Evolutionary conservation across 768 basidiomycete species (phyloP), one percentile per base, ranked within the genome.

Genomic region (Pulveroboletus sp.): DNA sequence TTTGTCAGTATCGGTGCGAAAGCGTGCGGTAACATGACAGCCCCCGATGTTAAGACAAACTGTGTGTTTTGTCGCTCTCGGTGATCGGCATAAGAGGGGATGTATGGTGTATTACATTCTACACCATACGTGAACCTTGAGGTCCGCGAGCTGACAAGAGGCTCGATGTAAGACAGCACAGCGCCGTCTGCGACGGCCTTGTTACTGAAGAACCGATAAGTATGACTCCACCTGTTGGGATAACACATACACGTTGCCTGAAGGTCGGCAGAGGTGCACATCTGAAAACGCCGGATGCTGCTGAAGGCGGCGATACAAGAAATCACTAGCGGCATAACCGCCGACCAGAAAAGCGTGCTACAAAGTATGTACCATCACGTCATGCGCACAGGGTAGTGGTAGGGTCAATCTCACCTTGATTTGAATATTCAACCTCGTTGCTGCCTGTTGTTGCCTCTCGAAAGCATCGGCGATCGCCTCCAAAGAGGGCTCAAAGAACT

Each of bases 181-280:
- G 70, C 75, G 0, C 80, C 78, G 52, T 80, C 75, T 1, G 80
- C 76, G 13, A 80, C 76, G 0, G 77, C 79, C 64, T 69, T 78
- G 43, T 66, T 67, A 3, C 73, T 75, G 41, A 6, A 41, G 11
- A 25, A 1, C 6, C 14, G 2, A 11, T 40, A 32, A 64, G 43
- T 12, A 43, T 2, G 1, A 31, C 14, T 1, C n/a, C 4, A 9
- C 24, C 25, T 8, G 4, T 13, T 25, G n/a, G 1, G 19, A 20
- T 0, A 5, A 39, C 4, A 52, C 76, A n/a, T 59, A 80, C 81
- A 73, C 68, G 48, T 77, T 73, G 34, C 69, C 71, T 44, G 77
- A 71, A 3, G 80, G 80, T 14, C 79, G 69, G 41, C 71, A 69
- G 5, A 82, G 58, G 12, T 68, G 63, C 4, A 79, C 56, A 0